phyloP scores from a whole-genome alignment of 169 alveolate genomes.

The Condylostoma magnum region DNA sequence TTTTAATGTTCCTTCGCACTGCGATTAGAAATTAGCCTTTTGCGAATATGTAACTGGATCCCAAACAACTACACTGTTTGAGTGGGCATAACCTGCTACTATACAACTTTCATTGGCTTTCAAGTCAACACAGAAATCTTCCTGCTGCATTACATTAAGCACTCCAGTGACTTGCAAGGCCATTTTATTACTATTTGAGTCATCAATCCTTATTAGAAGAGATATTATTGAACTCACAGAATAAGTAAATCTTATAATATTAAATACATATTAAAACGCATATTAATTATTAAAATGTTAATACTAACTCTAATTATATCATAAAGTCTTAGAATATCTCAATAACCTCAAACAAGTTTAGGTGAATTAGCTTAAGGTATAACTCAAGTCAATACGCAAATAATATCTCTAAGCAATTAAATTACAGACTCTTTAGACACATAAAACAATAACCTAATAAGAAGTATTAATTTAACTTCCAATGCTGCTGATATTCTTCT shows the following conservation, averaged over 20 bases:
- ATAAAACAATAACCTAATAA: too few species aligned
- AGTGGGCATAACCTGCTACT: background rate
- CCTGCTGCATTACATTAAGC: background rate
- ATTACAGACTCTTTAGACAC: too few species aligned
- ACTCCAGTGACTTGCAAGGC: background rate
- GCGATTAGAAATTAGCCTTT: background rate
- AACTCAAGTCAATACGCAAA: too few species aligned
- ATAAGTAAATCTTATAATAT: conserved; percentile 15
- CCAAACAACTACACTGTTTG: background rate
- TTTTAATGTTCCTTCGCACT: background rate
- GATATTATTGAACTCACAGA: background rate
- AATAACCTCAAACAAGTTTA: too few species aligned
- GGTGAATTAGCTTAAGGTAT: too few species aligned
- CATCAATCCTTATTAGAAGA: background rate
- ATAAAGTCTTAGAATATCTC: too few species aligned
- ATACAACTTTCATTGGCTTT: background rate
- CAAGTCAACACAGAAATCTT: conserved; percentile 25
- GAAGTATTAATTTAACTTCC: too few species aligned
- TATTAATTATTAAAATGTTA: too few species aligned
- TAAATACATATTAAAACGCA: too few species aligned
- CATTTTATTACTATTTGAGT: background rate
- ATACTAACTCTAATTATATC: too few species aligned
- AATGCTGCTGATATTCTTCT: too few species aligned
- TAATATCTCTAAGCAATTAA: too few species aligned
- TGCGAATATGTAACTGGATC: background rate